Percentiles rank a stretch among this genome's conserved stretches.
Conservation (phyloP, 495 filamentous ascomycete genomes). For the Talaromyces proteolyticus region DNA sequence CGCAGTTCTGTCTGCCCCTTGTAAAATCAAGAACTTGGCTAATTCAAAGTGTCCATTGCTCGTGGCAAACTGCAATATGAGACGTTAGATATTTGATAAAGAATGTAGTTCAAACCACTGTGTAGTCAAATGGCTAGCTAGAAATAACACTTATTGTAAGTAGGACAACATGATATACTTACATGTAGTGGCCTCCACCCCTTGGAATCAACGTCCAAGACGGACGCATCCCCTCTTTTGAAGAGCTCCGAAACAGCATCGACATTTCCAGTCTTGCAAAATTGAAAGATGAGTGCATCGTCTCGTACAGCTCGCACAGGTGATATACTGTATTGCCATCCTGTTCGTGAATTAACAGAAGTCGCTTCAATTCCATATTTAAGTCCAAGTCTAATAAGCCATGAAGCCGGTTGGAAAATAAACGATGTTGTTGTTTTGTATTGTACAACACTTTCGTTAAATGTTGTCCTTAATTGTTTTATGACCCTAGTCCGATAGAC, state of each 20-base stretch:
- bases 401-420: constrained; percentile 2
- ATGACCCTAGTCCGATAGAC: neutral
- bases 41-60: neutral
- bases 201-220: neutral
- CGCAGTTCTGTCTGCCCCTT: constrained; percentile 4
- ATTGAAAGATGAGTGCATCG: constrained; percentile 1
- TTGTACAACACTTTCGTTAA: neutral
- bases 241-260: neutral
- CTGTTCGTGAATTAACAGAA: neutral
- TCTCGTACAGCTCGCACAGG: neutral
- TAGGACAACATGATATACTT: too few relatives aligned
- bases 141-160: too few relatives aligned
- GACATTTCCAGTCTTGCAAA: neutral
- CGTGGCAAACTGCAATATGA: neutral
- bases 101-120: neutral
- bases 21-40: constrained; percentile 1
- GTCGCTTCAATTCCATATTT: constrained; percentile 3
- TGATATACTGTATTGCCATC: neutral
- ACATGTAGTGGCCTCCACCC: neutral
- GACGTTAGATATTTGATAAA: constrained; percentile 2
- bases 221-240: constrained; percentile 1
- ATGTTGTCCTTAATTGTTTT: neutral
- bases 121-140: neutral
- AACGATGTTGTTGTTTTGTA: constrained; percentile 2
- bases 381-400: constrained; percentile 2